Base-by-base conservation (phyloP, 176 grass and related monocot species). In the Carex cristatella region DNA sequence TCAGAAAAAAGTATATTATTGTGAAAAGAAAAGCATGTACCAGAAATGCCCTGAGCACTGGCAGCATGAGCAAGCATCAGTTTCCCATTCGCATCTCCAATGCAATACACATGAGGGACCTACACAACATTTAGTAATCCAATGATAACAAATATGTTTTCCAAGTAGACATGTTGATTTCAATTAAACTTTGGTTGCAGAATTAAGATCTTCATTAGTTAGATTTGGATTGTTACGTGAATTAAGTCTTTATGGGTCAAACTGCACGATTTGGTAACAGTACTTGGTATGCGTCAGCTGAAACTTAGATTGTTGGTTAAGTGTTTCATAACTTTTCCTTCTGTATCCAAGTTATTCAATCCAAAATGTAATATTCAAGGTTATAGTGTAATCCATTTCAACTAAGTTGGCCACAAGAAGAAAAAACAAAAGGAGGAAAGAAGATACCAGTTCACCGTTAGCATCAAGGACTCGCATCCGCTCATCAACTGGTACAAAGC, bases 1-100 rank as follows among this genome's bases (percentile, higher is more conserved):
- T 18, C 32, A 27, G 19, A 69, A 31, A 2, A 51, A 67, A 83
- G 82, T 44, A 86, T 87, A 75, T 12, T 62, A 30, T 1, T 35
- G 62, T 51, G 23, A 28, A 86, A 27, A 87, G 23, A 75, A 30
- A 61, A 84, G 12, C 16, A 12, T 64, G 27, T 86, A 87, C 95
- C 95, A 40, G 95, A 94, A 76, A 97, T 98, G 88, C 95, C 95
- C 86, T 98, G 95, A 88, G 95, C 95, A 93, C 93, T 94, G 70
- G 95, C 95, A 89, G 91, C 92, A 93, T 98, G 95, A 19, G 95
- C 95, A 89, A 98, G 95, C 95, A 98, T 98, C 62, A 98, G 84
- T 86, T 94, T 98, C 59, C 95, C 95, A 63, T 94, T 94, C 19
- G 95, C 95, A 89, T 98, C 95, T 88, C 95, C 95, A 78, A 98